Percentiles rank a stretch among this genome's conserved stretches.
Conservation (phyloP, 2,329 filamentous ascomycete genomes). For the Botryotinia globosa region DNA sequence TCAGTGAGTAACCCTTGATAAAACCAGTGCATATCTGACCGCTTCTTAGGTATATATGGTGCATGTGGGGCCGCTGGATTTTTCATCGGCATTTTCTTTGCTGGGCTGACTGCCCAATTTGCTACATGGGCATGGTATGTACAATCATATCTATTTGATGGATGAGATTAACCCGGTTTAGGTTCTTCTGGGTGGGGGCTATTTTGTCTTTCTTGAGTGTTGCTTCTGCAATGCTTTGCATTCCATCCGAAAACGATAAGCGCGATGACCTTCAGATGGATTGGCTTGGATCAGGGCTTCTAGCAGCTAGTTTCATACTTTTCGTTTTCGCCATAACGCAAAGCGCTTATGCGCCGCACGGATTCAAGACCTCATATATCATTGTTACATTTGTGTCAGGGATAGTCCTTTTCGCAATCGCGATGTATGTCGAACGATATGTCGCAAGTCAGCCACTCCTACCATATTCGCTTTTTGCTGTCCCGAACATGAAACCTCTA, state of each 20-base stretch:
- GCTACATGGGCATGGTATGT: slow-evolving; percentile 60
- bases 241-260: slow-evolving; percentile 47
- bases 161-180: background rate
- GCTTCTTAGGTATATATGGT: slow-evolving; percentile 17
- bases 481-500: slow-evolving; percentile 65
- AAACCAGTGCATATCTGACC: background rate
- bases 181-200: slow-evolving; percentile 59
- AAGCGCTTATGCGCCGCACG: slow-evolving; percentile 61
- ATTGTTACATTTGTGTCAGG: slow-evolving; percentile 61
- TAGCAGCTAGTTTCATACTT: slow-evolving; percentile 62
- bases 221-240: slow-evolving; percentile 46
- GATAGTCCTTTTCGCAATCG: slow-evolving; percentile 52
- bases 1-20: slow-evolving; percentile 33
- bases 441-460: slow-evolving; percentile 64
- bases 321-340: slow-evolving; percentile 72
- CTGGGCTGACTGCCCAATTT: slow-evolving; percentile 58
- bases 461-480: slow-evolving; percentile 63
- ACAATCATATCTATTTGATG: background rate
- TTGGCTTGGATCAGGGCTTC: slow-evolving; percentile 59
- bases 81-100: slow-evolving; percentile 62
- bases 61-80: slow-evolving; percentile 19
- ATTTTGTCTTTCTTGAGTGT: slow-evolving; percentile 49
- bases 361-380: slow-evolving; percentile 70
- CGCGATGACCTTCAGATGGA: slow-evolving; percentile 58
- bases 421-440: slow-evolving; percentile 72